These are phyloP conservation scores for Podila epicladia DNA, from an alignment of 192 early-diverging fungal genomes.

Conservation along the genomic window DNA sequence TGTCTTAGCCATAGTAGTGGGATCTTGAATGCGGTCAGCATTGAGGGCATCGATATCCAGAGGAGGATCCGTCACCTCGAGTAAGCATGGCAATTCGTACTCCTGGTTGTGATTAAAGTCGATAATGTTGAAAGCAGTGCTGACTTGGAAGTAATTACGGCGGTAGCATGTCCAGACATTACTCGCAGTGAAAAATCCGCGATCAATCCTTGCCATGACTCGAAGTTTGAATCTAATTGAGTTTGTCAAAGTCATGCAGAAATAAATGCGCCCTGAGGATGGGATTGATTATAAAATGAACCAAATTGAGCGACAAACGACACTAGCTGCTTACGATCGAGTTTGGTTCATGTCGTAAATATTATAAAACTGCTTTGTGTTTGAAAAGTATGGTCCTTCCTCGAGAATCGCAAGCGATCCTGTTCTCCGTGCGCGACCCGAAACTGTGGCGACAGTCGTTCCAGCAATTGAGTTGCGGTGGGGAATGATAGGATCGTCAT, in stretches of 20 bases:
- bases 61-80: constrained; percentile 41
- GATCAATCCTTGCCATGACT: constrained; percentile 80
- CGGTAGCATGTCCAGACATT: constrained; percentile 91
- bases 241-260: neutral
- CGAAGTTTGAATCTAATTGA: constrained; percentile 59
- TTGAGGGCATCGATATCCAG: constrained; percentile 15
- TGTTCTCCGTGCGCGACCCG: constrained; percentile 25
- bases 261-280: neutral
- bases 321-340: constrained; percentile 50
- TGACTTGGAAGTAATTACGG: constrained; percentile 93
- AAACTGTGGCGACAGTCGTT: constrained; percentile 15
- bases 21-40: neutral
- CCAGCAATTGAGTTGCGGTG: constrained; percentile 50
- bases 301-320: no score
- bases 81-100: constrained; percentile 71
- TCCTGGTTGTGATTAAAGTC: constrained; percentile 53
- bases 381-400: constrained; percentile 75
- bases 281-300: neutral
- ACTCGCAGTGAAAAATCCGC: constrained; percentile 86
- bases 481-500: constrained; percentile 22
- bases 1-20: neutral
- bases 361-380: constrained; percentile 69
- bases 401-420: constrained; percentile 58
- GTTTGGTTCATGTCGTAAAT: constrained; percentile 70
- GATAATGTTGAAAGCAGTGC: constrained; percentile 63